Evolutionary conservation across 2,329 filamentous ascomycete genomes (phyloP).

Genomic region (Fusarium kyushuense): DNA sequence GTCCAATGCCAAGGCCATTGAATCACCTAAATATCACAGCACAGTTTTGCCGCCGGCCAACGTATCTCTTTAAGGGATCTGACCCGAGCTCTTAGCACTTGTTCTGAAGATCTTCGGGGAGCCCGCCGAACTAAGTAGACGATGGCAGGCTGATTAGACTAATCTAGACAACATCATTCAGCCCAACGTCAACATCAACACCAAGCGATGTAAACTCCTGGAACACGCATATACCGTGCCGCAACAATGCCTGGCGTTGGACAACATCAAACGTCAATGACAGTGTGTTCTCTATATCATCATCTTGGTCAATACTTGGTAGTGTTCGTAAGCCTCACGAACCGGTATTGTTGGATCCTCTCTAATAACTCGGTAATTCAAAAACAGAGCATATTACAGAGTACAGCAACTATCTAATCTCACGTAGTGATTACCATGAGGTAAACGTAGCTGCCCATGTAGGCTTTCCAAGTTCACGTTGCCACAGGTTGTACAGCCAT

Average conservation of each 20-base stretch:
- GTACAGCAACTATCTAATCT: not conserved
- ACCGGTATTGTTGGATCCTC: slow-evolving; percentile 9
- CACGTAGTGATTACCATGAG: slow-evolving; percentile 9
- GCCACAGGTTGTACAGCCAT: slow-evolving; percentile 16
- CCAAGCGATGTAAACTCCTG: slow-evolving; percentile 6
- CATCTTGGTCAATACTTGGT: not conserved
- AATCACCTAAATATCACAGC: slow-evolving; percentile 20
- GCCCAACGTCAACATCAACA: slow-evolving; percentile 11
- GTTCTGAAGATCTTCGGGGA: slow-evolving; percentile 33
- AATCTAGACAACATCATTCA: slow-evolving; percentile 13
- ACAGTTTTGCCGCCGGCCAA: slow-evolving; percentile 25
- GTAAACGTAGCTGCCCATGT: slow-evolving; percentile 1
- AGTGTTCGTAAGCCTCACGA: slow-evolving; percentile 17
- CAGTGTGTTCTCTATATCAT: not conserved
- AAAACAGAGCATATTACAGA: slow-evolving; percentile 2
- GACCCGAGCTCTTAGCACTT: slow-evolving; percentile 29
- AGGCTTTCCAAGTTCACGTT: slow-evolving; percentile 11
- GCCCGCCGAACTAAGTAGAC: slow-evolving; percentile 11
- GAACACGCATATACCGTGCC: slow-evolving; percentile 21
- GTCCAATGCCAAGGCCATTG: slow-evolving; percentile 27
- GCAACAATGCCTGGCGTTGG: slow-evolving; percentile 13
- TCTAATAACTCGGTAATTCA: slow-evolving; percentile 9
- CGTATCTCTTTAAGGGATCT: slow-evolving; percentile 38
- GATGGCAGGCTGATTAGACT: slow-evolving; percentile 1
- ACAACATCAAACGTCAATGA: slow-evolving; percentile 4